Base-by-base conservation (phyloP, 2,329 filamentous ascomycete genomes). In the Magnaporthiopsis incrustans region DNA sequence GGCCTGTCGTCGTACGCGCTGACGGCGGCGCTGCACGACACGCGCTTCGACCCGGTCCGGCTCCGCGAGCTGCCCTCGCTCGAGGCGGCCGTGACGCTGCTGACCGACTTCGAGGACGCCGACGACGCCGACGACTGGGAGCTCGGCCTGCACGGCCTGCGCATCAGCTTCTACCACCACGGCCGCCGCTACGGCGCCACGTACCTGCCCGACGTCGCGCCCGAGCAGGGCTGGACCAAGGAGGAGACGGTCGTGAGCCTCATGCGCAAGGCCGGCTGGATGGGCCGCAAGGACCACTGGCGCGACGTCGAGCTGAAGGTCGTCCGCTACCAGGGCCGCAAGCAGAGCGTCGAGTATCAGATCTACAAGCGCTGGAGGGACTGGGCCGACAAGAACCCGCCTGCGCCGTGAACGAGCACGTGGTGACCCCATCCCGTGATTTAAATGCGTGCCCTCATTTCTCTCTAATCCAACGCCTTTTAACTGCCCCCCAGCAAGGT, bases 201-300 rank as follows among this genome's bases (percentile, higher is more conserved):
- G 0, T 99, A 98, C 72, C 82, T 99, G 18, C 95, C 95, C 0
- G 91, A 97, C 73, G 92, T 99, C 7, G 90, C 94, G 12, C 79
- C 84, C 1, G 95, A 99, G 79, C 95, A 98, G 74, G 93, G 91
- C 22, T 99, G 95, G 95, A 91, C 85, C 14, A 93, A 95, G 76
- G 93, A 98, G 73, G 91, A 98, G 81, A 91, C 94, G 0, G 76
- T 99, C 3, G 83, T 92, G 63, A 96, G 91, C 76, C 78, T 98
- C 72, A 95, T 97, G 89, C 84, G 91, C 66, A 99, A 99, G 81
- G 93, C 93, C 0, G 95, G 95, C 1, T 99, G 93, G 93, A 83
- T 83, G 65, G 92, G 92, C 1, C 91, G 88, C 83, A 85, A 82
- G 67, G 89, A 89, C 1, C 82, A 85, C 57, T 98, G 93, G 94